phyloP scores from a whole-genome alignment of 495 filamentous ascomycete species.

The Pseudevernia furfuracea region DNA sequence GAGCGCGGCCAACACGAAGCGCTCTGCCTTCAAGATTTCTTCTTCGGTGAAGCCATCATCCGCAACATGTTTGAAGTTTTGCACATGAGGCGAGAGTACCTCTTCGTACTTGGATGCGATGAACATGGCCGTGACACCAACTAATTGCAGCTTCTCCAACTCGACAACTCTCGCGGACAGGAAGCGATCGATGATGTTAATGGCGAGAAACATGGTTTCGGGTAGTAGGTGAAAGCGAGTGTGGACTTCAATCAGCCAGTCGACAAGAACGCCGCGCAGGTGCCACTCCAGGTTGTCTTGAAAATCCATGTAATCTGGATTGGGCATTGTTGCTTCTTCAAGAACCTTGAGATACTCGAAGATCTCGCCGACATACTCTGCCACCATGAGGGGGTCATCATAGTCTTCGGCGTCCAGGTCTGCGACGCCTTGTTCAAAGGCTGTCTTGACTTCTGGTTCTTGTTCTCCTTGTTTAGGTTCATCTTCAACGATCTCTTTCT shows the following conservation, averaged over 20 bases:
- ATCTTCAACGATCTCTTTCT: slow-evolving; percentile 29
- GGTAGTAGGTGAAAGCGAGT: slow-evolving; percentile 92
- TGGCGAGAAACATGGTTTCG: slow-evolving; percentile 93
- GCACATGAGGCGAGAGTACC: slow-evolving; percentile 90
- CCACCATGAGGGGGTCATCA: slow-evolving; percentile 93
- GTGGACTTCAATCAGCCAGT: slow-evolving; percentile 98
- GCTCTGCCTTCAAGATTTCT: slow-evolving; percentile 94
- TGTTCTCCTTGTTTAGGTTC: slow-evolving; percentile 16
- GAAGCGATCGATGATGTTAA: slow-evolving; percentile 98
- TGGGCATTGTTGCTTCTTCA: slow-evolving; percentile 74
- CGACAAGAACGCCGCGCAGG: slow-evolving; percentile 92
- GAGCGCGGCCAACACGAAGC: slow-evolving; percentile 79
- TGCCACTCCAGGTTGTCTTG: slow-evolving; percentile 96
- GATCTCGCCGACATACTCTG: slow-evolving; percentile 94
- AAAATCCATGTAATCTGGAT: slow-evolving; percentile 87
- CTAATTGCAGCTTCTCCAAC: slow-evolving; percentile 88
- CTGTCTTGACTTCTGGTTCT: slow-evolving; percentile 33
- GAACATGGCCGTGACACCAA: slow-evolving; percentile 97
- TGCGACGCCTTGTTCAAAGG: slow-evolving; percentile 44
- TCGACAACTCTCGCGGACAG: slow-evolving; percentile 88
- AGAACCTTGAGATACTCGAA: slow-evolving; percentile 92
- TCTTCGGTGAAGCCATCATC: slow-evolving; percentile 95
- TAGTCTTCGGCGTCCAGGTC: slow-evolving; percentile 79
- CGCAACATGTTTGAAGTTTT: slow-evolving; percentile 92
- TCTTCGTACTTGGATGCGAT: slow-evolving; percentile 99